These are phyloP conservation scores for Lactarius hatsudake DNA, from an alignment of 768 basidiomycete genomes.

Conservation along the genomic window DNA sequence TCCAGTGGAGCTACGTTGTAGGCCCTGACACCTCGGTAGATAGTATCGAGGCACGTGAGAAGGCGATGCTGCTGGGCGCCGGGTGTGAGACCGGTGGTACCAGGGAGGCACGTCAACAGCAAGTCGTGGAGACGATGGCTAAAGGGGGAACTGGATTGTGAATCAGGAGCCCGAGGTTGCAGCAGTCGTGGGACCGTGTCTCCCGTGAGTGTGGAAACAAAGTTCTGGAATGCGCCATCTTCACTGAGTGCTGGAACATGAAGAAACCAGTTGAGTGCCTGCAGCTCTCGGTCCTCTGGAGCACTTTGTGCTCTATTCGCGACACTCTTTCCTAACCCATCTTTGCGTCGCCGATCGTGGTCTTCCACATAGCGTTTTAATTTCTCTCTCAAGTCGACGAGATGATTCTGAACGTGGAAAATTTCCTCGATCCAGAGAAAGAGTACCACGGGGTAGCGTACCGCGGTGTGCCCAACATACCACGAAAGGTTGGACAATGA, in stretches of 20 bases:
- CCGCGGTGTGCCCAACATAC: not conserved
- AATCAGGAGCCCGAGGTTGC: not conserved
- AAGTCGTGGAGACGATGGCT: not conserved
- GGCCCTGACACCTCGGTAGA: not conserved
- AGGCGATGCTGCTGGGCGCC: not conserved
- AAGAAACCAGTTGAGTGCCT: not conserved
- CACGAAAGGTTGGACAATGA: slow-evolving; percentile 14
- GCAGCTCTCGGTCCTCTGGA: not conserved
- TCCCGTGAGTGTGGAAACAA: not conserved
- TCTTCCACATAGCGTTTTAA: not conserved
- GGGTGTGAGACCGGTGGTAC: not conserved
- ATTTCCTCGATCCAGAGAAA: not conserved
- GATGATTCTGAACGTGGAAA: not conserved
- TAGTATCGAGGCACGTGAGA: not conserved
- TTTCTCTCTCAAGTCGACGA: not conserved
- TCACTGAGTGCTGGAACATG: not conserved
- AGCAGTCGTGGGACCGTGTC: not conserved
- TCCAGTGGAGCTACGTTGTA: not conserved
- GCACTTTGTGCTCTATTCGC: not conserved
- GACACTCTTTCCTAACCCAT: not conserved
- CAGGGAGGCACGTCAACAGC: slow-evolving; percentile 4
- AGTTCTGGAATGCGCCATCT: not conserved
- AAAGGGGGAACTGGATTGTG: not conserved
- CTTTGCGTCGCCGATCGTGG: not conserved
- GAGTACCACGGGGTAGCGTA: not conserved